Conservation (phyloP, 2,329 filamentous ascomycete species). For the Alternaria ethzedia region DNA sequence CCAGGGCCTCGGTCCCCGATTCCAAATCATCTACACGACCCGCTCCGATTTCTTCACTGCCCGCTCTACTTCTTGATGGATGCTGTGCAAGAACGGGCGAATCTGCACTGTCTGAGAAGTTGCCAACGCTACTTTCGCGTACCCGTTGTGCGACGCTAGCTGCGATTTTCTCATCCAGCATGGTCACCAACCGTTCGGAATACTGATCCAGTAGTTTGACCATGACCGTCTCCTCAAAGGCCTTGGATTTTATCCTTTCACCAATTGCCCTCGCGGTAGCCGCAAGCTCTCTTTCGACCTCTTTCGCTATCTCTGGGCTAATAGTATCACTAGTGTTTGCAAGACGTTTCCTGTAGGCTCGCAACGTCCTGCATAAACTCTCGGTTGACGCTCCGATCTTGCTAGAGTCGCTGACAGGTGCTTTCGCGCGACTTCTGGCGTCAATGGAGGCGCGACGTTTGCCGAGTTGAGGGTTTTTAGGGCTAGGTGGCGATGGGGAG, state of each 20-base stretch:
- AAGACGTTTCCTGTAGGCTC: slow-evolving; percentile 65
- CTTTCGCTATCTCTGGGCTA: slow-evolving; percentile 54
- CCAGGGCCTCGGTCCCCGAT: slow-evolving; percentile 4
- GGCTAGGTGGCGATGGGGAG: slow-evolving; percentile 53
- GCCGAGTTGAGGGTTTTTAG: slow-evolving; percentile 43
- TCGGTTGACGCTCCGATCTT: slow-evolving; percentile 56
- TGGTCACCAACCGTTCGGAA: slow-evolving; percentile 71
- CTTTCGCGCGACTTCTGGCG: slow-evolving; percentile 56
- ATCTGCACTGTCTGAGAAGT: slow-evolving; percentile 25
- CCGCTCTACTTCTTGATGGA: slow-evolving; percentile 10
- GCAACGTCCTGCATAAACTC: slow-evolving; percentile 63
- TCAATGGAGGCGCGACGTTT: slow-evolving; percentile 58
- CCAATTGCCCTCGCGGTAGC: slow-evolving; percentile 54
- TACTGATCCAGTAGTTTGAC: slow-evolving; percentile 74
- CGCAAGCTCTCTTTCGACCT: slow-evolving; percentile 64
- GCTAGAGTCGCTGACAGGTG: slow-evolving; percentile 42
- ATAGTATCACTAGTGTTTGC: slow-evolving; percentile 56
- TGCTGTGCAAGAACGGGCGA: slow-evolving; percentile 15
- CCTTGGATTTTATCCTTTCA: slow-evolving; percentile 50
- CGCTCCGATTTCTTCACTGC: slow-evolving; percentile 4
- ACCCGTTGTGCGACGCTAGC: slow-evolving; percentile 47
- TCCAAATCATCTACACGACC: slow-evolving; percentile 10
- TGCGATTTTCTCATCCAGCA: slow-evolving; percentile 74
- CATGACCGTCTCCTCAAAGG: slow-evolving; percentile 52
- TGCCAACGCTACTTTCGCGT: slow-evolving; percentile 42